These are phyloP conservation scores for Harringtonia lauricola DNA, from an alignment of 2,329 filamentous ascomycete genomes.

Conservation along the genomic window DNA sequence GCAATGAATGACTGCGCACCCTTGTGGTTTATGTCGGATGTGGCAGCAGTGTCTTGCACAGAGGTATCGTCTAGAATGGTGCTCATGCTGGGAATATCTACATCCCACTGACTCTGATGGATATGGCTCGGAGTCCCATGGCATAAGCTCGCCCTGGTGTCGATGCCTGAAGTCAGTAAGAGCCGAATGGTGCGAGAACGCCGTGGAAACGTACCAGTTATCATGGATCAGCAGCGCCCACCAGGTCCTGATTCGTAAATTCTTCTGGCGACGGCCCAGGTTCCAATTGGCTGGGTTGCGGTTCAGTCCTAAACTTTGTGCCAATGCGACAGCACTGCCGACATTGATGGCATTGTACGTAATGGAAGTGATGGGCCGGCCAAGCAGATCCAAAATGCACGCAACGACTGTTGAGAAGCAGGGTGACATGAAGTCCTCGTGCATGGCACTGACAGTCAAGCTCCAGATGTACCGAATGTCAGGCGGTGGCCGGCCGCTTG, in stretches of 20 bases:
- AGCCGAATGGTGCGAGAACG: too few relatives aligned
- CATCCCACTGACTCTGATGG: slow-evolving; percentile 4
- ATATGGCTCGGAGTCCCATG: slow-evolving; percentile 3
- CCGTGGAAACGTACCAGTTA: slow-evolving; percentile 1
- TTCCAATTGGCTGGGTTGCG: slow-evolving; percentile 4
- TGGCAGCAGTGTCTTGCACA: background rate
- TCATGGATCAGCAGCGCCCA: slow-evolving; percentile 4
- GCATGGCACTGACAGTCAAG: slow-evolving; percentile 3
- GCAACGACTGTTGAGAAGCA: slow-evolving; percentile 2
- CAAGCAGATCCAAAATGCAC: slow-evolving; percentile 3
- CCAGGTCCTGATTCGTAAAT: slow-evolving; percentile 3
- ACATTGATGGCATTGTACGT: slow-evolving; percentile 5
- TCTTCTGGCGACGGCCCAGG: background rate
- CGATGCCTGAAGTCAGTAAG: too few relatives aligned
- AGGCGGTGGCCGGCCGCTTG: background rate
- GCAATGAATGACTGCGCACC: slow-evolving; percentile 1
- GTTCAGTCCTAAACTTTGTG: slow-evolving; percentile 2
- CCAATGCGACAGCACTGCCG: slow-evolving; percentile 4
- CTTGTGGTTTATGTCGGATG: background rate
- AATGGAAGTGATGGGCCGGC: slow-evolving; percentile 4
- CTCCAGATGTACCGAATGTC: slow-evolving; percentile 10
- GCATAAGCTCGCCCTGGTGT: slow-evolving; percentile 1
- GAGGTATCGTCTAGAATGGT: background rate
- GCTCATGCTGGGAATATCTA: background rate
- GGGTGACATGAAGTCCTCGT: slow-evolving; percentile 2